These are phyloP conservation scores for Cladophialophora bantiana DNA, from an alignment of 2,329 filamentous ascomycete genomes.

Conservation along the genomic window DNA sequence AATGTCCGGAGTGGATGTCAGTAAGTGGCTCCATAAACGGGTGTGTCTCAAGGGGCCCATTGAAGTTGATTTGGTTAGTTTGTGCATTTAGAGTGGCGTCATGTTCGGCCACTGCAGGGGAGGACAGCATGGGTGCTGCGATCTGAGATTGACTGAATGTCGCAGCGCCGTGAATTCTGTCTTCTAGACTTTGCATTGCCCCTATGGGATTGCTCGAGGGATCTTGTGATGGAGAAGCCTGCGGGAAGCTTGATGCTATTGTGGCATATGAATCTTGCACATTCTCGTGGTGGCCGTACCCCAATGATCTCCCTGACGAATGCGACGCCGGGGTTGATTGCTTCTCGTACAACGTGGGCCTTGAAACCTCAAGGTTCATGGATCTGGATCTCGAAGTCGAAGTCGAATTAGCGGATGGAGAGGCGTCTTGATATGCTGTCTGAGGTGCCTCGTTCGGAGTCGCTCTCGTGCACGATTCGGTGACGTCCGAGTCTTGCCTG, in stretches of 20 bases:
- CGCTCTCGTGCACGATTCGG: neutral
- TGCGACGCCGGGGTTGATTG: neutral
- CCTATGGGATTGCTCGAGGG: neutral
- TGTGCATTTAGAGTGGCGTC: neutral
- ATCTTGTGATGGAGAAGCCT: neutral
- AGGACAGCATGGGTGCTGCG: neutral
- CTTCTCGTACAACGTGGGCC: neutral
- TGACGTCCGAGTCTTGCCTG: neutral
- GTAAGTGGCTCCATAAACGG: constrained; percentile 1
- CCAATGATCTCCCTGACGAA: neutral
- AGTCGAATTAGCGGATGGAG: neutral
- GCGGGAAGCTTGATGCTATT: neutral
- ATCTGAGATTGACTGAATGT: neutral
- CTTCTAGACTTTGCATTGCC: neutral
- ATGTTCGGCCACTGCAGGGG: neutral
- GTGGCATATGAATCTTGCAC: neutral
- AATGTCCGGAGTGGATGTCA: constrained; percentile 17
- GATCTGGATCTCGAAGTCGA: neutral
- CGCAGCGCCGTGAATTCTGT: neutral
- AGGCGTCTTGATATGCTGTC: neutral
- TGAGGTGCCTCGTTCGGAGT: neutral
- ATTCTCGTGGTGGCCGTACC: neutral
- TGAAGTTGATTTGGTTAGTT: neutral
- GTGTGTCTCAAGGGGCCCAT: neutral
- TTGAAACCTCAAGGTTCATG: neutral